Percentiles rank a stretch among this genome's conserved stretches.
Conservation (phyloP, 345 rosid genomes). For the Hibiscus mutabilis region DNA sequence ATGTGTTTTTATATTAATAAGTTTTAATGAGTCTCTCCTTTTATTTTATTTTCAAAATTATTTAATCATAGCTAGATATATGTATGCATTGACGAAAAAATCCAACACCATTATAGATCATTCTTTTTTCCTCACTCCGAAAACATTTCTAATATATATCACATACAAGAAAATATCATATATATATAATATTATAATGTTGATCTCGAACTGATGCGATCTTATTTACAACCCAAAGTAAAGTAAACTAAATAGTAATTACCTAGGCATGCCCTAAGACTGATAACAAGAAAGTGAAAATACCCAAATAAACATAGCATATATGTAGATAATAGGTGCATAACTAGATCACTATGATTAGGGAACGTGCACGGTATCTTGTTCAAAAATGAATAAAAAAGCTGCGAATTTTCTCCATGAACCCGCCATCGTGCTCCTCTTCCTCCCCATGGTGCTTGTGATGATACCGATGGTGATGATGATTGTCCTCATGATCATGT, state of each 20-base stretch:
- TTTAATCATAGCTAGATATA: too few species aligned
- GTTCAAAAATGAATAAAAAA: constrained; percentile 36
- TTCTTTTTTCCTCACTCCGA: too few species aligned
- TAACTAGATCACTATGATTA: background rate
- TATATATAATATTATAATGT: background rate
- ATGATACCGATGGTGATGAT: constrained; percentile 7
- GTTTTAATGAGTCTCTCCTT: too few species aligned
- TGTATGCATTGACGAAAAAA: too few species aligned
- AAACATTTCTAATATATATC: too few species aligned
- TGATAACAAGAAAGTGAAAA: background rate
- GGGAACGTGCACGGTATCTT: background rate
- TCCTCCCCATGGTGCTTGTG: background rate
- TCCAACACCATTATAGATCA: too few species aligned
- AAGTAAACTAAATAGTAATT: too few species aligned
- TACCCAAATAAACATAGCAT: background rate
- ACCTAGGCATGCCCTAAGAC: background rate
- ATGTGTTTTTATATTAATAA: too few species aligned
- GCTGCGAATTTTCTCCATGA: constrained; percentile 38
- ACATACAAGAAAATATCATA: background rate
- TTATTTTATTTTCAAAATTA: too few species aligned
- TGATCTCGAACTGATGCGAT: background rate
- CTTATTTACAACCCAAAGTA: background rate
- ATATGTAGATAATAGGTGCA: background rate
- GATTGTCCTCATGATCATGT: background rate
- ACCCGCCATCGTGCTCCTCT: constrained; percentile 11